Evolutionary conservation across 2,329 filamentous ascomycete genomes (phyloP).

Genomic region (Stachybotrys elegans): DNA sequence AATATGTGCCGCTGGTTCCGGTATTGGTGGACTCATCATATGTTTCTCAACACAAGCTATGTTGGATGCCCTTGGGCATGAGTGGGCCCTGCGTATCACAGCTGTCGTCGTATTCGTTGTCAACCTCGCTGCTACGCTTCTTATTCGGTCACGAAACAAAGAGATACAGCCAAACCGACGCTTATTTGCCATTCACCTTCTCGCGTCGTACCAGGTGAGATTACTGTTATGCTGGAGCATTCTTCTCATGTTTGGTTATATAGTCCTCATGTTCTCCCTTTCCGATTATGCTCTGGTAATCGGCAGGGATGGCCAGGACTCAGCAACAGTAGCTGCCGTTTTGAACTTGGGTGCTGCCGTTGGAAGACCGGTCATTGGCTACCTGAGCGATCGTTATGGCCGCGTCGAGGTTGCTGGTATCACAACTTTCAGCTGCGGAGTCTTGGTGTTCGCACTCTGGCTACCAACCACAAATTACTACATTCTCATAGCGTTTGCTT

Average conservation of each 20-base stretch:
- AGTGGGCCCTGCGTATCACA: background rate
- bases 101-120: slow-evolving; percentile 1
- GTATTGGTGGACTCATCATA: background rate
- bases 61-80: background rate
- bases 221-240: slow-evolving; percentile 1
- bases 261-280: slow-evolving; percentile 3
- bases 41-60: slow-evolving; percentile 2
- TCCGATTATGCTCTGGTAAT: slow-evolving; percentile 1
- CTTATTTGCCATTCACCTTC: background rate
- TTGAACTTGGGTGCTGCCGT: slow-evolving; percentile 3
- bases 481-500: background rate
- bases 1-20: slow-evolving; percentile 1
- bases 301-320: background rate
- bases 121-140: background rate
- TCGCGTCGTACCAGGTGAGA: slow-evolving; percentile 1
- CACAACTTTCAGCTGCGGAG: background rate
- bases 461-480: background rate
- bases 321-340: background rate
- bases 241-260: slow-evolving; percentile 2
- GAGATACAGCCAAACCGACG: background rate
- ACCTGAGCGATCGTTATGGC: slow-evolving; percentile 2
- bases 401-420: slow-evolving; percentile 2
- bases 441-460: slow-evolving; percentile 1
- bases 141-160: background rate
- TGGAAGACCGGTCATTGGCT: slow-evolving; percentile 1